phyloP scores from a whole-genome alignment of 2,329 filamentous ascomycete species.

The Pyrenochaeta sp. region DNA sequence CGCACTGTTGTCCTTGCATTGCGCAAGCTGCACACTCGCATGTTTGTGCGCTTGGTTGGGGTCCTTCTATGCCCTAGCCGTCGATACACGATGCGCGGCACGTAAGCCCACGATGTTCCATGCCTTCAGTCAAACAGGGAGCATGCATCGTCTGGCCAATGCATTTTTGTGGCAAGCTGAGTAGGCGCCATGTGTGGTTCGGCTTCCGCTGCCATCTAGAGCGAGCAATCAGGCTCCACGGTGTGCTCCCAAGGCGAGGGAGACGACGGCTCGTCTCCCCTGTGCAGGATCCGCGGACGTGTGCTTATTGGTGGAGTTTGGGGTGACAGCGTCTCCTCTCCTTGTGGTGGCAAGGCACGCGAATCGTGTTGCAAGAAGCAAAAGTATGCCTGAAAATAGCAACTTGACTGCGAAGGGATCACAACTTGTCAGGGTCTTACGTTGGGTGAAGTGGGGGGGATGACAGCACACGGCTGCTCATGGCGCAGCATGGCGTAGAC shows the following conservation, averaged over 20 bases:
- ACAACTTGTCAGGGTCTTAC: slow-evolving; percentile 4
- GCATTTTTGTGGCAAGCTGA: neutral
- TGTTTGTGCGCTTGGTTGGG: neutral
- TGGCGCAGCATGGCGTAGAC: neutral
- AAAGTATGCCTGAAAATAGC: slow-evolving; percentile 6
- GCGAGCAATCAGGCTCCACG: neutral
- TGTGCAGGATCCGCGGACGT: slow-evolving; percentile 16
- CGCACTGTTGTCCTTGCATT: slow-evolving; percentile 1
- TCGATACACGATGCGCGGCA: neutral
- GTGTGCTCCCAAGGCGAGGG: slow-evolving; percentile 22
- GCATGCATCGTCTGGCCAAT: slow-evolving; percentile 2
- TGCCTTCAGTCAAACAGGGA: neutral
- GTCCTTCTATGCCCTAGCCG: neutral
- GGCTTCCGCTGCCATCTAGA: neutral
- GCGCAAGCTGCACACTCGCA: neutral
- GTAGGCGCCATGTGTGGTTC: neutral
- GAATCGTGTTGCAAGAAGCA: slow-evolving; percentile 11
- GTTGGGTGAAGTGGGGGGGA: slow-evolving; percentile 1
- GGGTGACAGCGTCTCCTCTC: slow-evolving; percentile 10
- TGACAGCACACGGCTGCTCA: slow-evolving; percentile 9
- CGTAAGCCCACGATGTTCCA: neutral
- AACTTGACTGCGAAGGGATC: neutral
- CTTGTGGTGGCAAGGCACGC: slow-evolving; percentile 8
- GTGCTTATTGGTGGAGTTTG: slow-evolving; percentile 16
- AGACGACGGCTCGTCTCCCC: slow-evolving; percentile 32